These are phyloP conservation scores for Coprinopsis marcescibilis DNA, from an alignment of 768 basidiomycete genomes.

Conservation along the genomic window DNA sequence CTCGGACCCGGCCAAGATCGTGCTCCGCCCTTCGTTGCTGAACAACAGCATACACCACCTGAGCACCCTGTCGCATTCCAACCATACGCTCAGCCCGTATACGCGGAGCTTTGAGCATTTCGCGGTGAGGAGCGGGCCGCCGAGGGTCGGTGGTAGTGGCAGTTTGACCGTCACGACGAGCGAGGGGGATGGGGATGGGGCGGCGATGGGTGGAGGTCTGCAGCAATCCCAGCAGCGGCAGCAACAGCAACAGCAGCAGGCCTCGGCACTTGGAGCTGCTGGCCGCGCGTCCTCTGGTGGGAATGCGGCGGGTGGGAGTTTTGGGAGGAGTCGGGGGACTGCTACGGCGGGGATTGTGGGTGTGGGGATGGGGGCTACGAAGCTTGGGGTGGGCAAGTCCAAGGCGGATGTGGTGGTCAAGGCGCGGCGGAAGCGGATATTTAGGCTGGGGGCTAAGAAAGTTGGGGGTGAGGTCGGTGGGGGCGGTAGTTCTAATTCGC, in stretches of 20 bases:
- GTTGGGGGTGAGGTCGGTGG: slow-evolving; percentile 6
- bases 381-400: slow-evolving; percentile 8
- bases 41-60: slow-evolving; percentile 80
- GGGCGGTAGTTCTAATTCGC: slow-evolving; percentile 13
- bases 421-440: slow-evolving; percentile 71
- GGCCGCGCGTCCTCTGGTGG: slow-evolving; percentile 15
- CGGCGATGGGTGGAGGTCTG: too few species aligned
- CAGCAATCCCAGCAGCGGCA: not conserved
- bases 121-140: slow-evolving; percentile 85
- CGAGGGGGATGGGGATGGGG: too few species aligned
- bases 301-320: slow-evolving; percentile 21
- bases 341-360: slow-evolving; percentile 34
- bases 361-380: slow-evolving; percentile 1
- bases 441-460: slow-evolving; percentile 47
- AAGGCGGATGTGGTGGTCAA: slow-evolving; percentile 31
- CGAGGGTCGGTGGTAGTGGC: slow-evolving; percentile 25
- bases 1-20: slow-evolving; percentile 43
- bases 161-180: not conserved
- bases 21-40: slow-evolving; percentile 58
- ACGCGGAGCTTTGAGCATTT: slow-evolving; percentile 88
- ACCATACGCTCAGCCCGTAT: slow-evolving; percentile 93
- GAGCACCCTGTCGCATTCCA: slow-evolving; percentile 79
- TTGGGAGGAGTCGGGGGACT: slow-evolving; percentile 23
- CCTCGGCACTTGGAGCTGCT: slow-evolving; percentile 8
- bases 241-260: not conserved